These are phyloP conservation scores for Lachnellula subtilissima DNA, from an alignment of 2,329 filamentous ascomycete genomes.

Conservation along the genomic window DNA sequence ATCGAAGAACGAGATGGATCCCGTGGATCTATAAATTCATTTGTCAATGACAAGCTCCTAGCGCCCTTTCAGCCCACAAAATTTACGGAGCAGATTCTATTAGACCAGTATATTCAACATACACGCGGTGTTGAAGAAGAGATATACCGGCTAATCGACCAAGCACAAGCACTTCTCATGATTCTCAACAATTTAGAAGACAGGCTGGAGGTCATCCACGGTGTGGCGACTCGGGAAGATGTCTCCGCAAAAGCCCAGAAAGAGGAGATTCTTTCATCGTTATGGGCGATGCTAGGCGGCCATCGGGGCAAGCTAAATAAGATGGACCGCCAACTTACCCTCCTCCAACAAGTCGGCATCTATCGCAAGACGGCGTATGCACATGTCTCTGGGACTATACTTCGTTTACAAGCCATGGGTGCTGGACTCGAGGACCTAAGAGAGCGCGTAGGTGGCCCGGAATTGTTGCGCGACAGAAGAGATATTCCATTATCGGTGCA, in stretches of 20 bases:
- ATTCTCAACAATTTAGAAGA: conserved; percentile 65
- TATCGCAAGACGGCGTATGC: conserved; percentile 62
- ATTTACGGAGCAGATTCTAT: conserved; percentile 56
- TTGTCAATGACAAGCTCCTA: conserved; percentile 43
- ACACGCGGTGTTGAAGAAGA: conserved; percentile 65
- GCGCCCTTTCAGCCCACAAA: conserved; percentile 59
- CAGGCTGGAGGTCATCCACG: conserved; percentile 64
- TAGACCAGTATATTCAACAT: conserved; percentile 72
- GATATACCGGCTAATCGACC: conserved; percentile 61
- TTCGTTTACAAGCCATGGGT: conserved; percentile 70
- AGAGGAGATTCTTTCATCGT: conserved; percentile 60
- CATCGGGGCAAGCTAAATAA: conserved; percentile 58
- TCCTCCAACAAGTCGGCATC: conserved; percentile 60
- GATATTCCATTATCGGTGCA: conserved; percentile 66
- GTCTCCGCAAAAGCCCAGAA: conserved; percentile 53
- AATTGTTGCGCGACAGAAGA: conserved; percentile 47
- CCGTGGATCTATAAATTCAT: conserved; percentile 34
- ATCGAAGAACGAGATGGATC: conserved; percentile 26
- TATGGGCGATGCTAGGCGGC: conserved; percentile 72
- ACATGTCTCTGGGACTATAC: conserved; percentile 64
- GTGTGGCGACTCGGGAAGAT: conserved; percentile 61
- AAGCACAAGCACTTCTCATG: conserved; percentile 63
- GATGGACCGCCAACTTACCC: conserved; percentile 56
- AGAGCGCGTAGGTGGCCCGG: conserved; percentile 64
- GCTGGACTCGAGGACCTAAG: conserved; percentile 66